Conservation (phyloP, 2,329 filamentous ascomycete species). For the Paraphaeosphaeria sporulosa region DNA sequence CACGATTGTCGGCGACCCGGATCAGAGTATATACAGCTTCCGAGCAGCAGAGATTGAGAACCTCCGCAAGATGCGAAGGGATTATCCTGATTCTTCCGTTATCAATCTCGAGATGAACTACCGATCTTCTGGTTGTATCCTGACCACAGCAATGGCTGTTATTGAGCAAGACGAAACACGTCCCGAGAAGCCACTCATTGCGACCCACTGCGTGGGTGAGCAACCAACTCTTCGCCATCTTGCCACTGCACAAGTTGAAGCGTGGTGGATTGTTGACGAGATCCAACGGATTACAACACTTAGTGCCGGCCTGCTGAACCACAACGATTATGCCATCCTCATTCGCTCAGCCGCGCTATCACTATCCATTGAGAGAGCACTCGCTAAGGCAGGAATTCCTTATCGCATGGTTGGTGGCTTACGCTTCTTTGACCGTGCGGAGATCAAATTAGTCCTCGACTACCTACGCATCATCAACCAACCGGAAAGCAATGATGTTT, state of each 20-base stretch:
- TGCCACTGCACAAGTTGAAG: slow-evolving; percentile 74
- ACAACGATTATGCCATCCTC: slow-evolving; percentile 84
- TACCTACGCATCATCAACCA: slow-evolving; percentile 87
- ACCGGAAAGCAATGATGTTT: slow-evolving; percentile 84
- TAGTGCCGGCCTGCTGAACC: slow-evolving; percentile 75
- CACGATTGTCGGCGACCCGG: slow-evolving; percentile 94
- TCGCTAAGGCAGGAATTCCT: slow-evolving; percentile 81
- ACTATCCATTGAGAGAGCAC: slow-evolving; percentile 80
- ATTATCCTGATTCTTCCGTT: slow-evolving; percentile 80
- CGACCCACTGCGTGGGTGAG: slow-evolving; percentile 82
- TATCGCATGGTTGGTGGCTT: slow-evolving; percentile 93
- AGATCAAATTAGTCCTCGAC: slow-evolving; percentile 86
- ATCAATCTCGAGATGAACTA: slow-evolving; percentile 94
- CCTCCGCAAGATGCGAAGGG: slow-evolving; percentile 75
- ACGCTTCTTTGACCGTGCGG: slow-evolving; percentile 89
- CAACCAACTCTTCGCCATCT: slow-evolving; percentile 81
- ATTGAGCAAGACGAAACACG: slow-evolving; percentile 88
- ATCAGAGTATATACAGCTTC: slow-evolving; percentile 98
- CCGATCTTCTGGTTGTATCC: slow-evolving; percentile 84
- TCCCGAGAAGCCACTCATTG: slow-evolving; percentile 79
- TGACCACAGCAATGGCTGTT: slow-evolving; percentile 79
- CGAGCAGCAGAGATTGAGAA: slow-evolving; percentile 93
- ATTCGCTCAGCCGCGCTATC: slow-evolving; percentile 86
- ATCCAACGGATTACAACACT: slow-evolving; percentile 74
- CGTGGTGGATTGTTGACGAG: slow-evolving; percentile 87